Conservation (phyloP, 352 stramenopile species). For the Phytophthora citricola region DNA sequence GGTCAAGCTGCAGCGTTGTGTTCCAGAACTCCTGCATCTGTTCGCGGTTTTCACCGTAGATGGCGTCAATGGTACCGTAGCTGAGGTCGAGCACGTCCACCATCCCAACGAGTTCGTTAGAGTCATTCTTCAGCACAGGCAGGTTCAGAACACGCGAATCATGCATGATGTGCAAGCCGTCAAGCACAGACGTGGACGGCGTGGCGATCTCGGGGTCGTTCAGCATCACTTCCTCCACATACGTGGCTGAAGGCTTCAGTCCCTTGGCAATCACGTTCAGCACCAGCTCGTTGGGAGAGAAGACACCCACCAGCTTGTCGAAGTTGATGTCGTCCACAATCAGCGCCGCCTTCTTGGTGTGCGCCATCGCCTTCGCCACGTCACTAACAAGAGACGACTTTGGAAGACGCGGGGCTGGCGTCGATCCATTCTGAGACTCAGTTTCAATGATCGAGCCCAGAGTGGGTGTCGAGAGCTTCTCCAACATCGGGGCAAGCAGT, state of each 20-base stretch:
- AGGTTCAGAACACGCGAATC: slow-evolving; percentile 87
- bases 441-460: slow-evolving; percentile 89
- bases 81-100: slow-evolving; percentile 88
- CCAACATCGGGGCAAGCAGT: slow-evolving; percentile 79
- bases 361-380: slow-evolving; percentile 79
- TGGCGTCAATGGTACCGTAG: slow-evolving; percentile 89
- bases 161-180: slow-evolving; percentile 91
- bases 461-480: slow-evolving; percentile 84
- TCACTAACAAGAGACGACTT: slow-evolving; percentile 89
- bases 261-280: slow-evolving; percentile 94
- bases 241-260: slow-evolving; percentile 89
- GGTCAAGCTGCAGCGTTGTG: slow-evolving; percentile 81
- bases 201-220: slow-evolving; percentile 84
- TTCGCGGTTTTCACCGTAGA: slow-evolving; percentile 88
- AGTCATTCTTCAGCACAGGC: slow-evolving; percentile 71
- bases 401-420: slow-evolving; percentile 71
- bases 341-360: slow-evolving; percentile 91
- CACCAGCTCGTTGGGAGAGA: slow-evolving; percentile 98
- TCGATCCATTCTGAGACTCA: slow-evolving; percentile 50
- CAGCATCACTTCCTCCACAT: slow-evolving; percentile 92
- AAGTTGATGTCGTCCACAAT: slow-evolving; percentile 92
- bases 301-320: slow-evolving; percentile 93
- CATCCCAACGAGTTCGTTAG: slow-evolving; percentile 75
- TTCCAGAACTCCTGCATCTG: slow-evolving; percentile 93
- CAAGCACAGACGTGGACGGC: slow-evolving; percentile 74